Percentiles rank a stretch among this genome's conserved stretches.
Conservation (phyloP, 148 eudicot species). For the Nyssa sinensis region DNA sequence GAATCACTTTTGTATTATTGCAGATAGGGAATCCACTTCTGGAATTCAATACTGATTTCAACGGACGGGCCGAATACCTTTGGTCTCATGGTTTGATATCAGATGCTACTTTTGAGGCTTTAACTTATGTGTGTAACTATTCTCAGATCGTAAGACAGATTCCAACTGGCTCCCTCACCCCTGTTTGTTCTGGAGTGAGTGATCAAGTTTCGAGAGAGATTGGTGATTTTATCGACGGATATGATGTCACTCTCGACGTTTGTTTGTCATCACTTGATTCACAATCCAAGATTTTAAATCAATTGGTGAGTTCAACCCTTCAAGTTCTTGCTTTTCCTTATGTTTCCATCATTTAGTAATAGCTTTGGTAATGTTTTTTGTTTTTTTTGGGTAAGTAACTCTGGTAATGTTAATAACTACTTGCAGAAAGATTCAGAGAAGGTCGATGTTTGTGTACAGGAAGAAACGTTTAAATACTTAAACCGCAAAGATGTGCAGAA, state of each 20-base stretch:
- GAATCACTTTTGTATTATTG: not conserved
- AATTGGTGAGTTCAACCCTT: conserved; percentile 26
- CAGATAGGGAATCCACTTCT: conserved; percentile 86
- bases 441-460: conserved; percentile 61
- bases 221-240: conserved; percentile 39
- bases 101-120: conserved; percentile 46
- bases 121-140: conserved; percentile 52
- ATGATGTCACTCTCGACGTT: conserved; percentile 70
- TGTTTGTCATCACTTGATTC: conserved; percentile 39
- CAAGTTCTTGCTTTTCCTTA: not conserved
- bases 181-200: conserved; percentile 40
- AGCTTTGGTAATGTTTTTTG: not conserved
- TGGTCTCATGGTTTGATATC: conserved; percentile 88
- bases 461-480: conserved; percentile 53
- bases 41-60: conserved; percentile 70
- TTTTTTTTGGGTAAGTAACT: not conserved
- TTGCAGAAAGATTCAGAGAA: conserved; percentile 37
- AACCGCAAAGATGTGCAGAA: conserved; percentile 68
- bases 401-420: not conserved
- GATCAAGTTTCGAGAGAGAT: conserved; percentile 34
- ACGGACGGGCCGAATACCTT: conserved; percentile 51
- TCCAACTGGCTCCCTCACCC: conserved; percentile 29
- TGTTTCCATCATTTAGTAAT: not conserved
- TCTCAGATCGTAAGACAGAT: conserved; percentile 62
- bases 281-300: conserved; percentile 40